Conservation (phyloP, 2,329 filamentous ascomycete species). For the Tolypocladium ophioglossoides region DNA sequence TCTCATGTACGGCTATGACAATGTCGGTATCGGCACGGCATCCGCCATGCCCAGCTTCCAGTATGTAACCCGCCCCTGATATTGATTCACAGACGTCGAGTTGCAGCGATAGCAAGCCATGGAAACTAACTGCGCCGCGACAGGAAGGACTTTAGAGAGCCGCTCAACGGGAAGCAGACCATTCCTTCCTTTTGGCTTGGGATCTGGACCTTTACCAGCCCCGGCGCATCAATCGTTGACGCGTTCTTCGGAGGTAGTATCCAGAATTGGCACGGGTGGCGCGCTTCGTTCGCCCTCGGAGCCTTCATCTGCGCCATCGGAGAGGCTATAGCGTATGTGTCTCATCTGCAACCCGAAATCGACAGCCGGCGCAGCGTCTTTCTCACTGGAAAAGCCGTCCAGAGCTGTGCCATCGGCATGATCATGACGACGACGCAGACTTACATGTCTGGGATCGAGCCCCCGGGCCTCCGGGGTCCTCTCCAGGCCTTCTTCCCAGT, state of each 20-base stretch:
- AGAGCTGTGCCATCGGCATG: conserved; percentile 33
- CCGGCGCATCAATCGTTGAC: conserved; percentile 27
- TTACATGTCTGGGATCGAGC: conserved; percentile 40
- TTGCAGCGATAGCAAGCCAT: no score
- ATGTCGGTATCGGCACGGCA: conserved; percentile 18
- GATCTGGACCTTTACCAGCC: conserved; percentile 30
- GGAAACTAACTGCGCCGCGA: not conserved
- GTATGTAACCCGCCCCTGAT: conserved; percentile 2
- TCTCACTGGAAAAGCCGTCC: conserved; percentile 32
- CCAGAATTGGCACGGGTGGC: conserved; percentile 28
- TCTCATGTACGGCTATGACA: conserved; percentile 17
- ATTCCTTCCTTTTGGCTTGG: conserved; percentile 33
- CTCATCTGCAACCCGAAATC: conserved; percentile 10
- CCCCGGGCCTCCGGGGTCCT: conserved; percentile 32
- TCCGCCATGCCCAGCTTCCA: conserved; percentile 20
- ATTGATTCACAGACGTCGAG: not conserved
- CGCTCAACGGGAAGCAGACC: conserved; percentile 19
- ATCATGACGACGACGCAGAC: conserved; percentile 32
- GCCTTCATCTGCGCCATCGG: conserved; percentile 24
- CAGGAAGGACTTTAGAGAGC: conserved; percentile 22
- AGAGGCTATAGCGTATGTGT: conserved; percentile 20
- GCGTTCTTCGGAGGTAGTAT: conserved; percentile 25
- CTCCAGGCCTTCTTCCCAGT: conserved; percentile 37
- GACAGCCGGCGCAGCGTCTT: conserved; percentile 25
- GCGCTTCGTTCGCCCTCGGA: conserved; percentile 21